Evolutionary conservation across 495 filamentous ascomycete species (phyloP).

Genomic region (Aspergillus sparsus): DNA sequence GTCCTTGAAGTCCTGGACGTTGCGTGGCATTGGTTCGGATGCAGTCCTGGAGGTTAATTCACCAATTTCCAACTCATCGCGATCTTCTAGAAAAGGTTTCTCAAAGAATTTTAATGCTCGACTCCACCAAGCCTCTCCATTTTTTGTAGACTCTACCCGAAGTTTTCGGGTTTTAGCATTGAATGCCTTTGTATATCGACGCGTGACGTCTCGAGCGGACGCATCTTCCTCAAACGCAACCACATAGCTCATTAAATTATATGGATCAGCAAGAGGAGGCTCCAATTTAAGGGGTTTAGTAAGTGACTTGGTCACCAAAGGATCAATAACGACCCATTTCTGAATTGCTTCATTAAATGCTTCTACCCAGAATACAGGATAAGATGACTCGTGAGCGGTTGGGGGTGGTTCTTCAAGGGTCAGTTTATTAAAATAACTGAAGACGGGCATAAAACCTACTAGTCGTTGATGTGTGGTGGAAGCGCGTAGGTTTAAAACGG

Average conservation of each 20-base stretch:
- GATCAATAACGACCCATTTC: conserved; percentile 89
- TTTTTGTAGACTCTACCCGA: conserved; percentile 68
- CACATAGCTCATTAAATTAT: conserved; percentile 79
- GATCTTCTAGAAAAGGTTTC: conserved; percentile 56
- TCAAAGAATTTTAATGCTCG: conserved; percentile 61
- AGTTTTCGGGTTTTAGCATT: conserved; percentile 82
- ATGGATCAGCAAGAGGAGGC: conserved; percentile 70
- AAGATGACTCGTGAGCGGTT: conserved; percentile 52
- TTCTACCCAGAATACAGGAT: conserved; percentile 93
- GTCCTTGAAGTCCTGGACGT: conserved; percentile 87
- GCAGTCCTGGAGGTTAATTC: conserved; percentile 71
- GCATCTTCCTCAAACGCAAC: conserved; percentile 81
- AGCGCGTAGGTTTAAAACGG: conserved; percentile 35
- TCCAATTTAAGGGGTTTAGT: conserved; percentile 76
- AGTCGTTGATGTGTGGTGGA: conserved; percentile 11
- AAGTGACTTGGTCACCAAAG: conserved; percentile 74
- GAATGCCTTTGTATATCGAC: conserved; percentile 76
- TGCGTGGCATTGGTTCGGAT: conserved; percentile 84
- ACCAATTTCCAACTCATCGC: conserved; percentile 78
- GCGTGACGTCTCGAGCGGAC: conserved; percentile 75
- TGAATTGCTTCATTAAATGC: conserved; percentile 79
- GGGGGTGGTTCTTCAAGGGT: conserved; percentile 24
- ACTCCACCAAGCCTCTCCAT: conserved; percentile 74
- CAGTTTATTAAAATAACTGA: background rate
- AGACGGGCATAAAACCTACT: conserved; percentile 5